Evolutionary conservation across 371 early-diverging fungal species (phyloP).

Genomic region (Blakeslea trispora): DNA sequence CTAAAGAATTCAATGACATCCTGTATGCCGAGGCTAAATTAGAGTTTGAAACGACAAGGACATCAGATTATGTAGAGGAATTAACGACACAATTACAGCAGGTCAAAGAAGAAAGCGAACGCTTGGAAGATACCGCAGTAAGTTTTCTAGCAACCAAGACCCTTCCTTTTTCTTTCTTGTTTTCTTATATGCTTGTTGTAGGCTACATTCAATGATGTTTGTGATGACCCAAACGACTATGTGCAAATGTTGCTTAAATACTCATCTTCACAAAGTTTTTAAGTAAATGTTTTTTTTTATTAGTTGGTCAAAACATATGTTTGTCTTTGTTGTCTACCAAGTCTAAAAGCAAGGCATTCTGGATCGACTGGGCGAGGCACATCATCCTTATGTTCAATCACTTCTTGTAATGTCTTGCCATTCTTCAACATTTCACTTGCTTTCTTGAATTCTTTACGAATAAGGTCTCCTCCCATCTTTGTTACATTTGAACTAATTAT

Average conservation of each 20-base stretch:
- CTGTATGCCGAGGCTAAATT: background rate
- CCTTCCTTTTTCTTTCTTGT: no score
- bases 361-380: background rate
- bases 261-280: background rate
- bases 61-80: background rate
- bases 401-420: background rate
- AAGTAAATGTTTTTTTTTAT: background rate
- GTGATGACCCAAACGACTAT: background rate
- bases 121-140: background rate
- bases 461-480: constrained; percentile 1
- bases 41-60: background rate
- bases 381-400: background rate
- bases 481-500: constrained; percentile 3
- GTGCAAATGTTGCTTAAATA: background rate
- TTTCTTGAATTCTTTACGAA: constrained; percentile 4
- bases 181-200: background rate
- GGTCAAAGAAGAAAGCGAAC: background rate
- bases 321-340: background rate
- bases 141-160: background rate
- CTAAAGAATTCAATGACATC: background rate
- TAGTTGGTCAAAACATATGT: background rate
- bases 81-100: background rate
- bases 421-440: constrained; percentile 1
- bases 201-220: background rate
- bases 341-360: background rate